A percentile compares a stretch with the other conserved stretches of the same genome.
phyloP scores from a whole-genome alignment of 148 eudicot species.

The Pharnaceum exiguum region DNA sequence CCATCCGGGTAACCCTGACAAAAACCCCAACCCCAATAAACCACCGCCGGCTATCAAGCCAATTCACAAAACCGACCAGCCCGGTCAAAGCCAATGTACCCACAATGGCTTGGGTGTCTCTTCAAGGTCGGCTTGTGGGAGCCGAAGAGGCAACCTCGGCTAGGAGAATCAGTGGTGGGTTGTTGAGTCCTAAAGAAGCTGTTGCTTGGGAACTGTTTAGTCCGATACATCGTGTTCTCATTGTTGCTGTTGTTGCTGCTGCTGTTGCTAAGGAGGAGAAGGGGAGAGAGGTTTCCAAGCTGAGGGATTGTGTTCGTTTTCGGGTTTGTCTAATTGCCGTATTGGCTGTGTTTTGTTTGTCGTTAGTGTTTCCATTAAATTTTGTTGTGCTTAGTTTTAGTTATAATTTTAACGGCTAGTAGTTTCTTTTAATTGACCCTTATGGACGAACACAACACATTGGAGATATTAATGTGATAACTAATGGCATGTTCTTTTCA shows the following conservation, averaged over 20 bases:
- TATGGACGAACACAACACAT: too few species aligned
- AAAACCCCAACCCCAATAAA: slow-evolving; percentile 29
- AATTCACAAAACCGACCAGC: slow-evolving; percentile 41
- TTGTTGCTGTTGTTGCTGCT: slow-evolving; percentile 66
- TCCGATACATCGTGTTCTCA: slow-evolving; percentile 69
- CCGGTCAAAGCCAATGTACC: slow-evolving; percentile 29
- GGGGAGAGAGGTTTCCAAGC: slow-evolving; percentile 45
- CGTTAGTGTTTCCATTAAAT: background rate
- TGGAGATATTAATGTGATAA: too few species aligned
- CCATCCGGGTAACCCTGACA: slow-evolving; percentile 36
- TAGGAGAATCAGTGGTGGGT: slow-evolving; percentile 38
- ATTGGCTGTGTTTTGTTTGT: background rate
- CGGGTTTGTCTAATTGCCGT: slow-evolving; percentile 49
- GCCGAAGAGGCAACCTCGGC: slow-evolving; percentile 79
- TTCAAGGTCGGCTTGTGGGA: slow-evolving; percentile 70
- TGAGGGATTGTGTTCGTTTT: slow-evolving; percentile 51
- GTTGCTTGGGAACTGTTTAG: slow-evolving; percentile 76
- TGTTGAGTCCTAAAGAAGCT: slow-evolving; percentile 38
- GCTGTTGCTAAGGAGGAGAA: slow-evolving; percentile 52
- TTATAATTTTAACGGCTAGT: too few species aligned
- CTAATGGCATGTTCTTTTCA: too few species aligned
- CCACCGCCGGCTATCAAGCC: slow-evolving; percentile 70
- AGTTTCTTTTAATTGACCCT: too few species aligned
- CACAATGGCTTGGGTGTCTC: slow-evolving; percentile 61
- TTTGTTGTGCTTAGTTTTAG: background rate